phyloP scores from a whole-genome alignment of 2,329 filamentous ascomycete species.

The Alternaria brassicicola region DNA sequence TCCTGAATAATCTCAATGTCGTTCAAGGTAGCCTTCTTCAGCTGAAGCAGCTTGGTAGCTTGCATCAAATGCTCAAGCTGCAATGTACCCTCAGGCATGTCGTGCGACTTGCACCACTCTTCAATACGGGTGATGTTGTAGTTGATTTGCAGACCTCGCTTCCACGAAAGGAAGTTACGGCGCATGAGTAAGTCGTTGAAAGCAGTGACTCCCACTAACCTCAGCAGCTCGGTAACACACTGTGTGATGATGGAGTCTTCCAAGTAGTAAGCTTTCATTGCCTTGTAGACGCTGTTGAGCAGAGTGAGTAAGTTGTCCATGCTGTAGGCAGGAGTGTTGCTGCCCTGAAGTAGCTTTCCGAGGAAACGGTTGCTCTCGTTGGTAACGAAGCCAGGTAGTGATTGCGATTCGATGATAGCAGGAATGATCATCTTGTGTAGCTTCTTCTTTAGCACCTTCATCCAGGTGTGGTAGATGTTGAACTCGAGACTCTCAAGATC shows the following conservation, averaged over 20 bases:
- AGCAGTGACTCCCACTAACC: slow-evolving; percentile 92
- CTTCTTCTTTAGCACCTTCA: slow-evolving; percentile 99
- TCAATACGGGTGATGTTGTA: slow-evolving; percentile 99
- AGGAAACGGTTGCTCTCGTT: slow-evolving; percentile 98
- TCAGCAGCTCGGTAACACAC: slow-evolving; percentile 90
- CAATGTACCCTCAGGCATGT: slow-evolving; percentile 97
- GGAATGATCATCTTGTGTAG: slow-evolving; percentile 99
- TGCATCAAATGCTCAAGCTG: slow-evolving; percentile 99
- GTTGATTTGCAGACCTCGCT: slow-evolving; percentile 98
- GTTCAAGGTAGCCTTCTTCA: slow-evolving; percentile 98
- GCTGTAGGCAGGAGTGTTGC: slow-evolving; percentile 92
- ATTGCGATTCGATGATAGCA: slow-evolving; percentile 98
- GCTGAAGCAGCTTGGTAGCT: slow-evolving; percentile 95
- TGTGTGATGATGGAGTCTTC: slow-evolving; percentile 96
- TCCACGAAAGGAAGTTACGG: slow-evolving; percentile 98
- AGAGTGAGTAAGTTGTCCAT: slow-evolving; percentile 98
- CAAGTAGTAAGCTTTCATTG: slow-evolving; percentile 98
- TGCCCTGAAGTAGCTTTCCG: slow-evolving; percentile 91
- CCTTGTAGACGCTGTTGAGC: slow-evolving; percentile 95
- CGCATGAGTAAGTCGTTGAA: slow-evolving; percentile 99
- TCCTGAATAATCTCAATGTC: slow-evolving; percentile 99
- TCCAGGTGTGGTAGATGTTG: slow-evolving; percentile 99
- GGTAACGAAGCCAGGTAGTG: slow-evolving; percentile 95
- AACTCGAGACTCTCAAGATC: slow-evolving; percentile 98
- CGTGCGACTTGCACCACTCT: slow-evolving; percentile 99